Evolutionary conservation across 2,329 filamentous ascomycete species (phyloP), one percentile per base, ranked within the genome.

Genomic region (Plenodomus lindquistii): DNA sequence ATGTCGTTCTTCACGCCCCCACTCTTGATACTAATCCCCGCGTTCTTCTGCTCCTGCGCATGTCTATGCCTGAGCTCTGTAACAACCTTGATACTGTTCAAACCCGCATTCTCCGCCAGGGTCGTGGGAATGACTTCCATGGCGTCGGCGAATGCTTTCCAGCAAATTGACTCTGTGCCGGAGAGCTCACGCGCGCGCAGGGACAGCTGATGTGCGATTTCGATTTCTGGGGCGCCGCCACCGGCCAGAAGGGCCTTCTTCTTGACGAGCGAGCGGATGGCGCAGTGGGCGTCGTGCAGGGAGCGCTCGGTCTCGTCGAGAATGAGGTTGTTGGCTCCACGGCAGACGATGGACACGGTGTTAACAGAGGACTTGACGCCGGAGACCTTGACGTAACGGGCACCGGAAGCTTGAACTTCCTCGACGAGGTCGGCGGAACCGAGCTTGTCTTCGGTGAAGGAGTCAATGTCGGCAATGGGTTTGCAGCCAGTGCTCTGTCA

Each of bases 201-300:
- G 48, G 88, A 85, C 27, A 99, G 83, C 67, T 90, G 84, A 45
- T 94, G 88, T 18, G 94, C 90, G 64, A 99, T 93, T 76, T 97
- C 92, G 66, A 97, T 95, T 76, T 99, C 94, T 20, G 94, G 90
- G 2, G 94, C 94, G 71, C 94, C 94, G 67, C 94, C 94, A 74
- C 94, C 94, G 13, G 95, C 93, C 65, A 99, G 96, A 48, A 99
- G 84, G n/a, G 94, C 94, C 62, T 95, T 96, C 85, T 97, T 99
- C 85, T 99, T 99, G 62, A 99, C 94, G 52, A 99, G 78, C 71
- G 94, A 99, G 64, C 94, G 88, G 63, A 99, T 92, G 42, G 97
- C 94, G 72, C 94, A 99, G 57, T 97, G 91, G 22, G 94, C 94
- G 67, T 99, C 94, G 81, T 99, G 94, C 46, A 99, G 83, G 60